These are phyloP conservation scores for Carpinus fangiana DNA, from an alignment of 306 rosid genomes.

Conservation along the genomic window DNA sequence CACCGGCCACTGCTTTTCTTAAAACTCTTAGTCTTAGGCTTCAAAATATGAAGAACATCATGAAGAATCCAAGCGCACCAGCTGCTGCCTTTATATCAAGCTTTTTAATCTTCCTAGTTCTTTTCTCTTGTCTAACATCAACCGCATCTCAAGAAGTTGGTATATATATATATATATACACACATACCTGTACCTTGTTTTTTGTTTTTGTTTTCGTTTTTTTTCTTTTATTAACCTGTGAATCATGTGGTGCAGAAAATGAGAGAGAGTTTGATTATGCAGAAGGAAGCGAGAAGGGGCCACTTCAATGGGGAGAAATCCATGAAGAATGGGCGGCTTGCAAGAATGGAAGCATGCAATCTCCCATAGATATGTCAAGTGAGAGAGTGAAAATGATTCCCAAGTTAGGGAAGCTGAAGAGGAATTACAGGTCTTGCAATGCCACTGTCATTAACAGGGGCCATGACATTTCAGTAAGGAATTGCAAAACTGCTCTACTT, in stretches of 20 bases:
- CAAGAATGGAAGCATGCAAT: constrained; percentile 57
- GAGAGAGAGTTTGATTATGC: constrained; percentile 58
- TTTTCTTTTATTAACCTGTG: neutral
- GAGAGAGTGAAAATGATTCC: constrained; percentile 39
- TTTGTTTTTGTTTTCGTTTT: too few species aligned
- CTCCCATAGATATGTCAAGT: constrained; percentile 63
- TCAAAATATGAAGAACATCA: constrained; percentile 28
- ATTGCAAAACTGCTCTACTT: neutral
- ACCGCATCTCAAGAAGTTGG: constrained; percentile 68
- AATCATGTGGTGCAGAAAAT: constrained; percentile 48
- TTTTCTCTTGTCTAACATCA: constrained; percentile 27
- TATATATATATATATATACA: too few species aligned
- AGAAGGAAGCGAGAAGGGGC: constrained; percentile 51
- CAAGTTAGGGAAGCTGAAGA: constrained; percentile 35
- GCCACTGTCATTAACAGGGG: constrained; percentile 65
- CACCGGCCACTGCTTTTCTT: neutral
- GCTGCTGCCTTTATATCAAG: constrained; percentile 6
- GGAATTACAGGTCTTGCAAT: constrained; percentile 39
- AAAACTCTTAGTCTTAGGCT: neutral
- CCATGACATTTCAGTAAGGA: constrained; percentile 62
- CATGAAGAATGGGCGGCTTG: constrained; percentile 62
- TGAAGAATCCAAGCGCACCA: constrained; percentile 36
- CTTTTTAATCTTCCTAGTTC: constrained; percentile 15
- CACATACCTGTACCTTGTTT: too few species aligned
- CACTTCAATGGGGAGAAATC: constrained; percentile 55